Evolutionary conservation across 179 eudicot species (phyloP).

Genomic region (Sideroxylon spinosum): DNA sequence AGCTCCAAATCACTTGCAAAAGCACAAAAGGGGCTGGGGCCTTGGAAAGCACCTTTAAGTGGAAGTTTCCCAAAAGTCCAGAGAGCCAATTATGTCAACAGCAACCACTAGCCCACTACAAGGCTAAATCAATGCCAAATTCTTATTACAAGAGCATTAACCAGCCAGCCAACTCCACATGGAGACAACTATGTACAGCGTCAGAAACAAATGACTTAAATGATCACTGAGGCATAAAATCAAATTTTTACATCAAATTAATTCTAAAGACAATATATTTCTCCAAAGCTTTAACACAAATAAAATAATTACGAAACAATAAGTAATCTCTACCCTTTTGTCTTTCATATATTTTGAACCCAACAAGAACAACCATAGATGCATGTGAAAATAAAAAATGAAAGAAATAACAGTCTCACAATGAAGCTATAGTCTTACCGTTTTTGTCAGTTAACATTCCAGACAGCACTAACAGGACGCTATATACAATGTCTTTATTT

Average conservation of each 20-base stretch:
- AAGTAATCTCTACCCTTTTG: background rate
- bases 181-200: no score
- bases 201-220: background rate
- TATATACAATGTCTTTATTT: conserved; percentile 62
- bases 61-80: background rate
- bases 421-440: conserved; percentile 40
- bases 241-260: background rate
- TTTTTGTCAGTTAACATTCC: conserved; percentile 65
- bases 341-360: background rate
- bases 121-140: background rate
- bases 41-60: background rate
- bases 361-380: background rate
- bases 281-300: background rate
- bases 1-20: background rate
- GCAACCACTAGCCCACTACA: background rate
- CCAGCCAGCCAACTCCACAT: background rate
- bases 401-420: background rate
- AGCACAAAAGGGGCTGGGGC: background rate
- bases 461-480: conserved; percentile 70
- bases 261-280: background rate
- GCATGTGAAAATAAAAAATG: background rate
- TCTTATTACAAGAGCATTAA: background rate
- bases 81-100: background rate
- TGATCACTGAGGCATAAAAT: background rate
- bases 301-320: no score